Base-by-base conservation (phyloP, 2,329 filamentous ascomycete species). In the Nemania bipapillata region DNA sequence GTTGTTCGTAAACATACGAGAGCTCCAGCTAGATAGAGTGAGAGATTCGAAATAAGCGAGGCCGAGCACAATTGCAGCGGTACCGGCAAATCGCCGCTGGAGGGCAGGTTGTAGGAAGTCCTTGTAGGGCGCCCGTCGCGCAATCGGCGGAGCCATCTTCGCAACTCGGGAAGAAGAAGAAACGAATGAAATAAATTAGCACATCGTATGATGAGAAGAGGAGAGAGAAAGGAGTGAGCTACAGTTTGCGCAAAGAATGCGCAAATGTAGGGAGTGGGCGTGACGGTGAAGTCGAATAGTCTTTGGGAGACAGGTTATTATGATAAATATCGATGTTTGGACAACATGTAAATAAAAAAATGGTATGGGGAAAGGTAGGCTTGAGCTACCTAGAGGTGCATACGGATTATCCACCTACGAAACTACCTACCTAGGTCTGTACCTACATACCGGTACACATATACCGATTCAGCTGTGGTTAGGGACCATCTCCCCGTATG, bases 21-120 rank as follows among this genome's bases (percentile, higher is more conserved):
- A 90, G 74, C 86, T 86, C 84, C 89, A 92, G 71, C 86, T 84
- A 20, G 91, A 90, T 72, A 97, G 86, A 64, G 89, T 79, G 61
- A 96, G 81, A 56, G 93, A 87, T 77, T 93, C 88, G 42, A 87
- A 63, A 79, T 96, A 97, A 77, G 92, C 93, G 64, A 93, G 84
- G 55, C 85, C 81, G 9, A 96, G 82, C 15, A 94, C 84, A 70
- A 92, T 83, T 15, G 87, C 86, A 55, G 91, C 91, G 12, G 93
- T 93, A 71, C 90, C 90, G 56, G 91, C 91, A 81, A 97, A 98
- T 76, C 94, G 89, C 76, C 92, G 87, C 80, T 98, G 95, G 72
- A 97, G 84, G 60, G 92, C 90, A 57, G 95, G 94, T 70, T 95
- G 96, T 74, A 97, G 83, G 80, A 96, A 96, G 83, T 97, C 93